Conservation (phyloP, 2,329 filamentous ascomycete genomes). For the Daldinia eschscholtzii region DNA sequence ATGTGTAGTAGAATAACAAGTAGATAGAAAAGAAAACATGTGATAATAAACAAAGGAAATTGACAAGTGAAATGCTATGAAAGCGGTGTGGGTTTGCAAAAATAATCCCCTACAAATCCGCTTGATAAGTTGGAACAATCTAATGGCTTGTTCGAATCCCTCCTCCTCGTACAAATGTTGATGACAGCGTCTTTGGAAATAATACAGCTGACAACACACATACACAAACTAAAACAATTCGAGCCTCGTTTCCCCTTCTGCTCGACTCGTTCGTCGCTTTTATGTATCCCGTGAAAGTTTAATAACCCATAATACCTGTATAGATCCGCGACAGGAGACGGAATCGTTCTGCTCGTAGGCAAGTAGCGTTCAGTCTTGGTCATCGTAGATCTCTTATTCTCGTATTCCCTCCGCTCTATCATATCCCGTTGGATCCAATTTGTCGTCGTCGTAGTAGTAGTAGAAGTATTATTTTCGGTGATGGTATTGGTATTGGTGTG, state of each 20-base stretch:
- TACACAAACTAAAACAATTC: conserved; percentile 5
- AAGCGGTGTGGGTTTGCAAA: background rate
- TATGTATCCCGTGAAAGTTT: conserved; percentile 37
- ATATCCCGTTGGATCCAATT: conserved; percentile 5
- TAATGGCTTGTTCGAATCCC: conserved; percentile 22
- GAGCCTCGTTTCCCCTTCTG: conserved; percentile 1
- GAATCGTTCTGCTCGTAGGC: conserved; percentile 20
- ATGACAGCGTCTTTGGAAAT: conserved; percentile 17
- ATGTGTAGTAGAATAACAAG: conserved; percentile 19
- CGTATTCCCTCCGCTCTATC: conserved; percentile 15
- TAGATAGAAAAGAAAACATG: conserved; percentile 10
- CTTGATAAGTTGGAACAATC: conserved; percentile 25
- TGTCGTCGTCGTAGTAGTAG: conserved; percentile 5
- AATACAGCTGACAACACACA: conserved; percentile 26
- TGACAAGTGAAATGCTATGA: conserved; percentile 10
- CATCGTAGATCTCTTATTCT: background rate
- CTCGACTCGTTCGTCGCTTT: conserved; percentile 30
- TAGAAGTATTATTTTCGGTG: conserved; percentile 1
- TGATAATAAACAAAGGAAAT: conserved; percentile 23
- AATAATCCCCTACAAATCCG: background rate
- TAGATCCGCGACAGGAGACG: conserved; percentile 16
- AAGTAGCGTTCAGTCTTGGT: conserved; percentile 13
- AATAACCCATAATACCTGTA: conserved; percentile 21
- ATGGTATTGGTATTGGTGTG: conserved; percentile 9
- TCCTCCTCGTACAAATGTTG: conserved; percentile 21